These are phyloP conservation scores for Diaporthe citri DNA, from an alignment of 2,329 filamentous ascomycete species.

Conservation along the genomic window DNA sequence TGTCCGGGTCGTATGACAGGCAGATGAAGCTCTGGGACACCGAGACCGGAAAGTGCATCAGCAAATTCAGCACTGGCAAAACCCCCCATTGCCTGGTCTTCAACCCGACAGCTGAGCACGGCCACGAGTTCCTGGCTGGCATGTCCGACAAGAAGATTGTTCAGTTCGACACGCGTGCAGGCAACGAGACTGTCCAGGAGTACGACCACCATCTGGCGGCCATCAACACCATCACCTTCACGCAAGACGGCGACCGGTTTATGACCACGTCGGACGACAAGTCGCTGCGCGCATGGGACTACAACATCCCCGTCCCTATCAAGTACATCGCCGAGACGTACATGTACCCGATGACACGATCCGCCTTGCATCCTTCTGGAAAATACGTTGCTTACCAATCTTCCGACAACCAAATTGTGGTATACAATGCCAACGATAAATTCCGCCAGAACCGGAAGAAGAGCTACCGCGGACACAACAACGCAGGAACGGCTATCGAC, in stretches of 20 bases:
- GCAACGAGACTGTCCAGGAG: constrained; percentile 88
- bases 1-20: constrained; percentile 93
- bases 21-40: constrained; percentile 99
- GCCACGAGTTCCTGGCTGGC: constrained; percentile 92
- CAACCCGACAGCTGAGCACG: constrained; percentile 82
- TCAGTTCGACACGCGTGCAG: constrained; percentile 89
- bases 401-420: constrained; percentile 95
- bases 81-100: constrained; percentile 96
- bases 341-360: constrained; percentile 96
- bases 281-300: constrained; percentile 96
- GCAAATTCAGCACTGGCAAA: constrained; percentile 92
- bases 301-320: constrained; percentile 97
- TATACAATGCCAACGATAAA: constrained; percentile 94
- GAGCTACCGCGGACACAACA: constrained; percentile 95
- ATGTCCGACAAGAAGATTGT: constrained; percentile 99
- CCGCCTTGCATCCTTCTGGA: constrained; percentile 85
- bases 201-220: constrained; percentile 99
- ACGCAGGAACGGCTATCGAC: constrained; percentile 92
- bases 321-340: constrained; percentile 98
- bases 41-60: constrained; percentile 89
- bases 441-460: constrained; percentile 99
- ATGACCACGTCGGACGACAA: constrained; percentile 99
- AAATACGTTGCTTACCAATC: constrained; percentile 96
- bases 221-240: constrained; percentile 97
- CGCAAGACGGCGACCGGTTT: constrained; percentile 93